phyloP scores from a whole-genome alignment of 495 filamentous ascomycete genomes.

The Penicillium manginii region DNA sequence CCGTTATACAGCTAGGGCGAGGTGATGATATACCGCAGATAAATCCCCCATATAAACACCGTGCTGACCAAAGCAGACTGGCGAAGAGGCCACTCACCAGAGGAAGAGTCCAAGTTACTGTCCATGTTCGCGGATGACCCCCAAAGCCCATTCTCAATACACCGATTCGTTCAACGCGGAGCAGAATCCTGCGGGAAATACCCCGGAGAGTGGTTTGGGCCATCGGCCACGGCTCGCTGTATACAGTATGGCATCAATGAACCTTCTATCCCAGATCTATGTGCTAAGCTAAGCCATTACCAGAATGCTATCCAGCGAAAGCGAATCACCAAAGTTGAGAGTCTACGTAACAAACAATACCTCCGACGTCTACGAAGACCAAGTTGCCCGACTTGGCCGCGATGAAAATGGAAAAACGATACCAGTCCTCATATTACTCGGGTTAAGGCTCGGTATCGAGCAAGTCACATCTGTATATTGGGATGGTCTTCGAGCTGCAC shows the following conservation, averaged over 20 bases:
- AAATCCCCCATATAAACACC: not conserved
- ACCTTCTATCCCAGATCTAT: not conserved
- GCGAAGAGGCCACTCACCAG: constrained; percentile 62
- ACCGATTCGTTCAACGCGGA: constrained; percentile 89
- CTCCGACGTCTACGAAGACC: constrained; percentile 89
- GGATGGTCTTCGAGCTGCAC: constrained; percentile 77
- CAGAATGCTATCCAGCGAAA: constrained; percentile 72
- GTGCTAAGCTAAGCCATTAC: not conserved
- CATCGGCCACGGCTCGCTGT: constrained; percentile 94
- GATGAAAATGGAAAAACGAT: constrained; percentile 65
- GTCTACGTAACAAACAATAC: constrained; percentile 92
- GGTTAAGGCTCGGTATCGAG: constrained; percentile 88
- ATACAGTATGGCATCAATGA: constrained; percentile 72
- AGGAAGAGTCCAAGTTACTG: constrained; percentile 73
- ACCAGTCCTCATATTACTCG: constrained; percentile 87
- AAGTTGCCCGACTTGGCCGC: constrained; percentile 74
- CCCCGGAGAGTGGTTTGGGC: constrained; percentile 98
- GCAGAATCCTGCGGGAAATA: constrained; percentile 88
- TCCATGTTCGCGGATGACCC: constrained; percentile 88
- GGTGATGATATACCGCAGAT: constrained; percentile 50
- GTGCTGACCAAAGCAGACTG: constrained; percentile 64
- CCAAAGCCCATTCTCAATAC: constrained; percentile 89
- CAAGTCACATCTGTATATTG: constrained; percentile 91
- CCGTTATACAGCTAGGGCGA: constrained; percentile 73
- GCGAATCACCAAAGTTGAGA: constrained; percentile 59